Conservation (phyloP, 2,329 filamentous ascomycete genomes). For the Alternaria atra region DNA sequence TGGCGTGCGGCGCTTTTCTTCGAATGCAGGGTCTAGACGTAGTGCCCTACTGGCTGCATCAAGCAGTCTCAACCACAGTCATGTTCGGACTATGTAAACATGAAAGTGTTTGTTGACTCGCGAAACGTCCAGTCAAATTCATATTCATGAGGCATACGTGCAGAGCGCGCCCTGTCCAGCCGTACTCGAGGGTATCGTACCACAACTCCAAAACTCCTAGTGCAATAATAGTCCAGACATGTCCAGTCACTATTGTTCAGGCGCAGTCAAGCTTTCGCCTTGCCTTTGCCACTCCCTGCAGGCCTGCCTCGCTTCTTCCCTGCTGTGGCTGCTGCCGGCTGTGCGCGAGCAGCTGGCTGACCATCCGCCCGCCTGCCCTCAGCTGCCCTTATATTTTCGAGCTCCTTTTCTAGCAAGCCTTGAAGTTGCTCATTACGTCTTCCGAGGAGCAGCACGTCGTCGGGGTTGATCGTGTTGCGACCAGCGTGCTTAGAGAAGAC, state of each 20-base stretch:
- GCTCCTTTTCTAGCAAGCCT: constrained; percentile 73
- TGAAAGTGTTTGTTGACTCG: neutral
- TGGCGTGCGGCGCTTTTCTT: constrained; percentile 8
- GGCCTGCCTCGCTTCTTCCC: constrained; percentile 37
- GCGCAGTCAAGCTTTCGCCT: constrained; percentile 15
- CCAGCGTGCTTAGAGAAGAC: constrained; percentile 75
- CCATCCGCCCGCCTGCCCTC: constrained; percentile 36
- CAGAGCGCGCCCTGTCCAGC: neutral
- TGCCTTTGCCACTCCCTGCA: constrained; percentile 34
- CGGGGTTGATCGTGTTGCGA: constrained; percentile 78
- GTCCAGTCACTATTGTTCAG: neutral
- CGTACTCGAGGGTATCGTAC: constrained; percentile 17
- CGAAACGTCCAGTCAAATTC: neutral
- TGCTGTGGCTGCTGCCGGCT: constrained; percentile 4
- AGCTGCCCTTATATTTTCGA: constrained; percentile 61
- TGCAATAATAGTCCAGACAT: neutral
- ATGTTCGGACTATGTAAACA: neutral
- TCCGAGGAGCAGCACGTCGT: constrained; percentile 87
- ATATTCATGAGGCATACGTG: neutral
- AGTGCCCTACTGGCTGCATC: neutral
- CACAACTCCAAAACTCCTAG: constrained; percentile 10
- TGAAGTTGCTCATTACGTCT: constrained; percentile 87
- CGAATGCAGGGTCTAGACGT: constrained; percentile 2
- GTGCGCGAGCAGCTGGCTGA: constrained; percentile 12
- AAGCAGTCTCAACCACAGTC: neutral